Evolutionary conservation across 306 rosid species (phyloP).

Genomic region (Sesbania bispinosa): DNA sequence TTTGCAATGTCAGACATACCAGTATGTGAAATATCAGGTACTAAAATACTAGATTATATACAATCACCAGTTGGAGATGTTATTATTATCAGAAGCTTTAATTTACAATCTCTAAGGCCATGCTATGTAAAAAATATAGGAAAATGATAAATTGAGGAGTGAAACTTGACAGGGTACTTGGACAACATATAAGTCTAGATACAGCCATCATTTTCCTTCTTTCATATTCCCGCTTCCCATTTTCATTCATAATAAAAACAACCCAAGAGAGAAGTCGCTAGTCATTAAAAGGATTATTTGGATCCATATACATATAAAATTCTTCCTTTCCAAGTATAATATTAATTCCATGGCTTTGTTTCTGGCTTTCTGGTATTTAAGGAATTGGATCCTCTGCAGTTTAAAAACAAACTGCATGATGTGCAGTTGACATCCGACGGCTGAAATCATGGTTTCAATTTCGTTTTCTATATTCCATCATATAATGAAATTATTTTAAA

Average conservation of each 20-base stretch:
- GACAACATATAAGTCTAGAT: neutral
- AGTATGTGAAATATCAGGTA: slow-evolving; percentile 6
- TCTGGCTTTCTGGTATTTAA: too few species aligned
- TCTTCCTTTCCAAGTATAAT: too few species aligned
- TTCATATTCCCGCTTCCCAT: neutral
- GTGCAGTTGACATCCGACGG: too few species aligned
- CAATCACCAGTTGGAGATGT: too few species aligned
- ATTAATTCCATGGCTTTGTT: too few species aligned
- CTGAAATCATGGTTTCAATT: too few species aligned
- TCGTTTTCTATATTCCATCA: too few species aligned
- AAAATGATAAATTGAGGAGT: neutral
- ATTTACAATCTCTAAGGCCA: neutral
- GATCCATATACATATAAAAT: neutral
- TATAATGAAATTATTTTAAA: too few species aligned
- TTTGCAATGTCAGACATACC: neutral
- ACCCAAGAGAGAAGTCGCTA: neutral
- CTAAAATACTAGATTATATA: slow-evolving; percentile 6
- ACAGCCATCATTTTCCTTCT: slow-evolving; percentile 10
- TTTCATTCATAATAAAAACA: neutral
- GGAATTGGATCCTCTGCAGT: too few species aligned
- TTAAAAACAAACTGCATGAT: too few species aligned
- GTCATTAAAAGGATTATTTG: neutral
- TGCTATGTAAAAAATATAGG: too few species aligned
- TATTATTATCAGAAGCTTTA: neutral
- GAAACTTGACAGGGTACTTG: neutral